Base-by-base conservation (phyloP, 2,329 filamentous ascomycete species). In the Arthroderma uncinatum region DNA sequence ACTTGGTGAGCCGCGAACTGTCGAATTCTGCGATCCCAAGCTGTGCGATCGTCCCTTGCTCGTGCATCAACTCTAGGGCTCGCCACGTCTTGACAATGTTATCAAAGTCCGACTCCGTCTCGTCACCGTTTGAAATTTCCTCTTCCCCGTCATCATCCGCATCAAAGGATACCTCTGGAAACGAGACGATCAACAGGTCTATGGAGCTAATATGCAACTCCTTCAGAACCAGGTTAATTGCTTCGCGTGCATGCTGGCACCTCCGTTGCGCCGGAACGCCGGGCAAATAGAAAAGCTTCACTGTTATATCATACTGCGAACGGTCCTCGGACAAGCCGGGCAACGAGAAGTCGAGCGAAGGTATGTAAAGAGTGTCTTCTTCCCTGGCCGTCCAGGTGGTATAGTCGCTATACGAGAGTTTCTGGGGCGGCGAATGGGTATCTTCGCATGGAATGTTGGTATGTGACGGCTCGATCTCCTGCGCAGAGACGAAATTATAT, bases 21-120 rank as follows among this genome's bases (percentile, higher is more conserved):
- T 92, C 91, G 68, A 96, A 97, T 71, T 98, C 93, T 53, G 93
- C 84, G 25, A 97, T 81, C 0, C 93, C 93, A 8, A 98, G 79
- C 63, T 83, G 84, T 62, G 80, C 78, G 37, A 93, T 88, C 53
- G 84, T 74, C 1, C 89, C 89, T 59, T 84, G 77, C 19, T 79
- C 74, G 62, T 92, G 81, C 55, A 97, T 74, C 2, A 76, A 76
- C 73, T 97, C 92, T 16, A 95, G 73, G 1, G 83, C 79, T 48
- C 73, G 74, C 71, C 82, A 85, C 1, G 81, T 81, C 77, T 87
- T 87, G 0, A 89, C 82, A 68, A 83, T 80, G 39, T 75, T 78
- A 57, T 82, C 79, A 8, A 83, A 74, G 30, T 59, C 63, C 59
- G 62, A 69, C 58, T 64, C 68, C 14, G 76, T 75, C n/a, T 80